Conservation (phyloP, 768 basidiomycete species). For the Suillus brevipes region DNA sequence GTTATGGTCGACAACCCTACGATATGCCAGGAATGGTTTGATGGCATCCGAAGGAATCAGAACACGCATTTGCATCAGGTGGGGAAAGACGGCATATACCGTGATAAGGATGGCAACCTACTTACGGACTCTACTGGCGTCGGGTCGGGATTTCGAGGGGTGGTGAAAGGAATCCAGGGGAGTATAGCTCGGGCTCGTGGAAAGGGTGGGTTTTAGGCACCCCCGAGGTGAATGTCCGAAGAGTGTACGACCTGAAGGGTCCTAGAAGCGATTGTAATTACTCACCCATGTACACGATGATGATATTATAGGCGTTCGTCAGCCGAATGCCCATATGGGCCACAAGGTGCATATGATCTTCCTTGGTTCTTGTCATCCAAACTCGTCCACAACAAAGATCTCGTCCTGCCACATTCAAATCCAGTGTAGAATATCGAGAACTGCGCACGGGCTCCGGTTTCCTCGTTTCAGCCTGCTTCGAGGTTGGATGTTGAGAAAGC, state of each 20-base stretch:
- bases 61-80: slow-evolving; percentile 53
- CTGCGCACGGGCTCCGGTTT: not conserved
- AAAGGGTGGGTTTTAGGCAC: slow-evolving; percentile 38
- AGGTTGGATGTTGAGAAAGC: not conserved
- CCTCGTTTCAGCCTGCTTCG: not conserved
- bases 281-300: not conserved
- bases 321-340: not conserved
- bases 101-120: slow-evolving; percentile 46
- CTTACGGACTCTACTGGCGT: slow-evolving; percentile 40
- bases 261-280: not conserved
- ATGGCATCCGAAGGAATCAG: slow-evolving; percentile 51
- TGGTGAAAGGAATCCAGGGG: slow-evolving; percentile 43
- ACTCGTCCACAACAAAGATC: not conserved
- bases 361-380: not conserved
- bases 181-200: slow-evolving; percentile 44
- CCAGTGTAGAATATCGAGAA: not conserved
- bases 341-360: not conserved
- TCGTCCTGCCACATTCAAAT: not conserved
- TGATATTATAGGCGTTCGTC: not conserved
- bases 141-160: slow-evolving; percentile 38
- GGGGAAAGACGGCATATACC: slow-evolving; percentile 56
- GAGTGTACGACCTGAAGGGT: not conserved
- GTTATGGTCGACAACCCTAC: slow-evolving; percentile 58
- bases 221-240: not conserved
- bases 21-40: slow-evolving; percentile 56